These are phyloP conservation scores for Scytalidium lignicola DNA, from an alignment of 2,329 filamentous ascomycete species.

Conservation along the genomic window DNA sequence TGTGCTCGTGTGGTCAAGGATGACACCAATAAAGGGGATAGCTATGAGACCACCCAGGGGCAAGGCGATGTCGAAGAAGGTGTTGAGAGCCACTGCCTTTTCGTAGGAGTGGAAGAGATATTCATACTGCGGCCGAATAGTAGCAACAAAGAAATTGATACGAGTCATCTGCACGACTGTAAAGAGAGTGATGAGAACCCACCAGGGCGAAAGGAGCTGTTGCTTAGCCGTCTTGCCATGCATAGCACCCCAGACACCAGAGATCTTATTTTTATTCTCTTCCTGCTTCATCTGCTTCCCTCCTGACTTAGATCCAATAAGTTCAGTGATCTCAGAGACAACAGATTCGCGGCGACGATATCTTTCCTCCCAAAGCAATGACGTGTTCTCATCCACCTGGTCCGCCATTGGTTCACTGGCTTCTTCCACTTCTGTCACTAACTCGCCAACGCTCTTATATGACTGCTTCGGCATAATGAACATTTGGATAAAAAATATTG, in stretches of 20 bases:
- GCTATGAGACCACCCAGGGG: constrained; percentile 79
- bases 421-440: constrained; percentile 67
- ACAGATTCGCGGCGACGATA: constrained; percentile 34
- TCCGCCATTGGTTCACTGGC: constrained; percentile 42
- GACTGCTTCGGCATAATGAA: constrained; percentile 68
- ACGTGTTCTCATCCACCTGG: constrained; percentile 46
- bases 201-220: constrained; percentile 80
- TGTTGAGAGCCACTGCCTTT: constrained; percentile 66
- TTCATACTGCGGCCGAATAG: constrained; percentile 75
- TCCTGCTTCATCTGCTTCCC: constrained; percentile 61
- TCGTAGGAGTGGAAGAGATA: constrained; percentile 61
- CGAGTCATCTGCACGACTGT: constrained; percentile 69
- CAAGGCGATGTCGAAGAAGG: constrained; percentile 80
- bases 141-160: constrained; percentile 92
- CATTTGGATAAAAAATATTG: constrained; percentile 63
- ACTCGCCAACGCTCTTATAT: constrained; percentile 81
- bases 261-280: constrained; percentile 60
- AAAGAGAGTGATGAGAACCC: constrained; percentile 75
- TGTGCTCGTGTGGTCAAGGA: constrained; percentile 75
- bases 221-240: constrained; percentile 65
- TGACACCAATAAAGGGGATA: constrained; percentile 76
- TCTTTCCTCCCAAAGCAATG: constrained; percentile 38
- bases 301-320: constrained; percentile 63
- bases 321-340: constrained; percentile 63
- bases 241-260: constrained; percentile 80